phyloP scores from a whole-genome alignment of 2,329 filamentous ascomycete species.

The Bipolaris bicolor region DNA sequence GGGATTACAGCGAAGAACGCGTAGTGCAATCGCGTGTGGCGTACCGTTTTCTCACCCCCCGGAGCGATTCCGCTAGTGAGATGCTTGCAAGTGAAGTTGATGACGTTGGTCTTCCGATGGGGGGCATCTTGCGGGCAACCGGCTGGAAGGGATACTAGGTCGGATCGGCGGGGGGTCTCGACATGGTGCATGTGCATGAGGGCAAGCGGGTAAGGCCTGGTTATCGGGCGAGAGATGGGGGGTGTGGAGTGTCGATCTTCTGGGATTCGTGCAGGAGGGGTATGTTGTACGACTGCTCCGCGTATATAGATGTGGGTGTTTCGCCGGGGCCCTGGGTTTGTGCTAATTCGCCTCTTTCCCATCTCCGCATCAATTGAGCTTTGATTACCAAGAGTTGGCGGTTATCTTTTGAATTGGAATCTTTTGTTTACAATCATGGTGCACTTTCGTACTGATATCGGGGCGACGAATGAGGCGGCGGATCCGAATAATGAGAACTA shows the following conservation, averaged over 20 bases:
- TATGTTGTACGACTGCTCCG: constrained; percentile 16
- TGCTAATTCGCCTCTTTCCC: constrained; percentile 1
- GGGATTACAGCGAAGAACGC: too few species aligned
- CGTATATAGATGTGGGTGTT: constrained; percentile 18
- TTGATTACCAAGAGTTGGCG: not conserved
- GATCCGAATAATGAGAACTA: constrained; percentile 38
- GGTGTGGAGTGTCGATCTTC: constrained; percentile 18
- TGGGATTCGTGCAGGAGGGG: constrained; percentile 19
- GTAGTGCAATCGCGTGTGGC: constrained; percentile 7
- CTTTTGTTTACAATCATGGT: constrained; percentile 29
- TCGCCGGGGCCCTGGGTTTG: not conserved
- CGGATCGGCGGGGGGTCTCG: constrained; percentile 1
- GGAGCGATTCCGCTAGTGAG: constrained; percentile 14
- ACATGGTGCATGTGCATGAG: not conserved
- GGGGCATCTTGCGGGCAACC: constrained; percentile 4
- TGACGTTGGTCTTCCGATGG: constrained; percentile 13
- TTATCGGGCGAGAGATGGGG: constrained; percentile 4
- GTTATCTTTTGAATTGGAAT: not conserved
- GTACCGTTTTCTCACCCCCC: not conserved
- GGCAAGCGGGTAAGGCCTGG: constrained; percentile 3
- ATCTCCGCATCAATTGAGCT: not conserved
- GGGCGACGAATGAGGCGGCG: constrained; percentile 29
- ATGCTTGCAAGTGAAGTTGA: constrained; percentile 1
- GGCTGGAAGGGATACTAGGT: constrained; percentile 20
- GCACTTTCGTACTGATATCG: constrained; percentile 42